Percentiles rank a stretch among this genome's conserved stretches.
Conservation (phyloP, 768 basidiomycete species). For the Boletus eberwhitei region DNA sequence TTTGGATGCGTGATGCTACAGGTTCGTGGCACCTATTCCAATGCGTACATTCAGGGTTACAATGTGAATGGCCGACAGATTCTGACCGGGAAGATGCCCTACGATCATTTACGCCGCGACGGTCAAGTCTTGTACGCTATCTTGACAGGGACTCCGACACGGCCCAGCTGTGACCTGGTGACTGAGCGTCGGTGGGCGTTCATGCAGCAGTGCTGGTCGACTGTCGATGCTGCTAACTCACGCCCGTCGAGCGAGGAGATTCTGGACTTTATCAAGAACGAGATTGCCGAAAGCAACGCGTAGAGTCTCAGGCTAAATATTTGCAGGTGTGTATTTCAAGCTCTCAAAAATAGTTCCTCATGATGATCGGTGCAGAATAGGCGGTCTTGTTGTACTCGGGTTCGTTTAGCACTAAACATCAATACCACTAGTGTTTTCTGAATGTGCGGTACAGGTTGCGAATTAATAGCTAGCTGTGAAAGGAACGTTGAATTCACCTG, state of each 20-base stretch:
- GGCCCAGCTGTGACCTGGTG: not conserved
- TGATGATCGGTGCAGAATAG: no score
- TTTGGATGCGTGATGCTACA: not conserved
- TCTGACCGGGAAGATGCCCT: slow-evolving; percentile 12
- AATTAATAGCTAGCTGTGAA: no score
- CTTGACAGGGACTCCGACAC: not conserved
- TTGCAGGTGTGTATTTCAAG: no score
- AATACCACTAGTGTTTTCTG: no score
- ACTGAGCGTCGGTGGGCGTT: slow-evolving; percentile 6
- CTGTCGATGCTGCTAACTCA: slow-evolving; percentile 17
- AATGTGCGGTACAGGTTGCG: no score
- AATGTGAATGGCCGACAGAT: not conserved
- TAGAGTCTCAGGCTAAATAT: no score
- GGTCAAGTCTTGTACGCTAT: slow-evolving; percentile 8
- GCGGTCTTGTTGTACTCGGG: no score
- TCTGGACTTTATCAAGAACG: slow-evolving; percentile 1
- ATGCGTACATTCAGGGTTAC: not conserved
- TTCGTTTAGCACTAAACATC: no score
- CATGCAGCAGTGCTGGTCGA: slow-evolving; percentile 18
- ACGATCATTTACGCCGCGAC: slow-evolving; percentile 6
- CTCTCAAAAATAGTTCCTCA: no score
- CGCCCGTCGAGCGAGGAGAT: slow-evolving; percentile 36
- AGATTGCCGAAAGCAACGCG: not conserved
- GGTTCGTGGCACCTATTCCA: not conserved
- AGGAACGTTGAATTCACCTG: no score